Base-by-base conservation (phyloP, 2,329 filamentous ascomycete species). In the Sordariomycetes sp. region DNA sequence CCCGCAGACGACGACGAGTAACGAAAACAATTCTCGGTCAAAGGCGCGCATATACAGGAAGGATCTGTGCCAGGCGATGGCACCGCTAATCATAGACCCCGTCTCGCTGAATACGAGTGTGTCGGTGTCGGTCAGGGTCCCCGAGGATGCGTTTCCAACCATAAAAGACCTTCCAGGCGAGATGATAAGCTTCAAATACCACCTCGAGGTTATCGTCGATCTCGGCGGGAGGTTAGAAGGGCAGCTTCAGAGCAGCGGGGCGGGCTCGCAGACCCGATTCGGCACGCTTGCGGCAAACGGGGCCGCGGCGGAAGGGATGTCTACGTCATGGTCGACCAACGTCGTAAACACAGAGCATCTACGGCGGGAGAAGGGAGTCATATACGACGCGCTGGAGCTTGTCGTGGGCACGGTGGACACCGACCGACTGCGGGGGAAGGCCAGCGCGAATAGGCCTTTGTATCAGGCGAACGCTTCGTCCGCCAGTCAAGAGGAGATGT, bases 151-250 rank as follows among this genome's bases (percentile, higher is more conserved):
- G 0, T 97, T 97, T 64, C 93, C 94, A 0, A 96, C 92, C 2
- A 97, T 97, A 61, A 85, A 85, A 32, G 87, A 86, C 58, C 90
- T 97, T 0, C 94, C 94, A 0, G 91, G 93, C 3, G 87, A 89
- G 37, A 94, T 97, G 86, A 94, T 99, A 63, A 91, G 87, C 65
- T 97, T 99, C 75, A 90, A 87, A 64, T 97, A 99, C 67, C 89
- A 92, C 64, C 81, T 97, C 22, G 94, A 99, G 70, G 89, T 97
- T 2, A 86, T 97, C 32, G 83, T 97, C 24, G 94, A 99, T 68
- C 79, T 97, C 0, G 92, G 94, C 53, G 93, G 93, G 43, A 94
- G 90, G 68, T 74, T 97, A 48, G 83, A 86, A 1, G 83, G 83
- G n/a, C 84, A 90, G 62, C 71, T 83, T 55, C 87, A 90, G 65